Conservation (phyloP, 2,329 filamentous ascomycete species). For the Proliferodiscus dingleyae region DNA sequence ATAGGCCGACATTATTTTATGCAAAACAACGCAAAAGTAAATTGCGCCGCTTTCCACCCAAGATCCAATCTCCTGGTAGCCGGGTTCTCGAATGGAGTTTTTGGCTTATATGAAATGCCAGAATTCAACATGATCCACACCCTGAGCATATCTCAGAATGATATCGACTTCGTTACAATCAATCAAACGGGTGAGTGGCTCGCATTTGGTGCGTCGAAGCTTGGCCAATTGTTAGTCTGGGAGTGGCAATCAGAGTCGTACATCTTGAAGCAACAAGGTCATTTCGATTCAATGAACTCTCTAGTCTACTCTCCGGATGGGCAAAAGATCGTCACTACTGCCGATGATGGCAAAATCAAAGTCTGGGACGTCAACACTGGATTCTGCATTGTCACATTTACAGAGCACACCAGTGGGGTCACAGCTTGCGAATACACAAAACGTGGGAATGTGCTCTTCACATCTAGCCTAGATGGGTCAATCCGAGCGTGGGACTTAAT, state of each 20-base stretch:
- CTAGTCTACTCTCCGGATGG: conserved; percentile 92
- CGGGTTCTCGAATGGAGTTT: conserved; percentile 91
- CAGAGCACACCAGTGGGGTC: conserved; percentile 90
- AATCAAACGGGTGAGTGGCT: conserved; percentile 96
- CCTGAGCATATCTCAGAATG: conserved; percentile 88
- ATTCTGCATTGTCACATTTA: conserved; percentile 97
- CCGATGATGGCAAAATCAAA: conserved; percentile 97
- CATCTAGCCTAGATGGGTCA: conserved; percentile 88
- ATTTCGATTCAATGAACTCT: conserved; percentile 93
- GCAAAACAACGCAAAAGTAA: conserved; percentile 81
- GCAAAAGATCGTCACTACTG: conserved; percentile 84
- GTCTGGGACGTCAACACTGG: conserved; percentile 96
- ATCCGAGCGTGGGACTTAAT: conserved; percentile 95
- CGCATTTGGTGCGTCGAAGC: conserved; percentile 90
- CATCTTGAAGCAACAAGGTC: conserved; percentile 95
- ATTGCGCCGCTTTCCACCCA: conserved; percentile 86
- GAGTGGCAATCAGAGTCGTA: conserved; percentile 99
- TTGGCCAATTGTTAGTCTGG: conserved; percentile 96
- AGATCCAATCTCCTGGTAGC: conserved; percentile 88
- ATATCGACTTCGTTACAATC: conserved; percentile 91
- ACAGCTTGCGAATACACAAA: conserved; percentile 94
- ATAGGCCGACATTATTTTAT: conserved; percentile 90
- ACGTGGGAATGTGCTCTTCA: conserved; percentile 93
- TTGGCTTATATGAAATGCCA: conserved; percentile 91
- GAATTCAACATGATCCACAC: conserved; percentile 95